Conservation (phyloP, 1,284 basidiomycete genomes). For the Boletus holoroseus region DNA sequence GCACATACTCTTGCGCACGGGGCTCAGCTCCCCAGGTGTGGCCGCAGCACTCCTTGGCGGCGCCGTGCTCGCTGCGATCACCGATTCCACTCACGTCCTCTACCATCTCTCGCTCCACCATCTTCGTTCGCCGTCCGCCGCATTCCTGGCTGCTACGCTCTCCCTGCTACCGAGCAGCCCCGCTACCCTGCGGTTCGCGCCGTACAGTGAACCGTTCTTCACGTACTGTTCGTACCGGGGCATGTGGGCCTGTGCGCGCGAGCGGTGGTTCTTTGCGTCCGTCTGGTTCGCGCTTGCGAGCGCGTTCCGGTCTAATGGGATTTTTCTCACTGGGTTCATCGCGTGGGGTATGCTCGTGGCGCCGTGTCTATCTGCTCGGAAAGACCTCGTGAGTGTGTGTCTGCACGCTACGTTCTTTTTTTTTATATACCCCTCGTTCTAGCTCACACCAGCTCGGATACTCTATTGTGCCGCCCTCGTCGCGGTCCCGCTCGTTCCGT, state of each 20-base stretch:
- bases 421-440: background rate
- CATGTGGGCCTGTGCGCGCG: slow-evolving; percentile 54
- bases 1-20: slow-evolving; percentile 20
- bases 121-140: slow-evolving; percentile 49
- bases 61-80: slow-evolving; percentile 40
- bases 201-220: slow-evolving; percentile 84
- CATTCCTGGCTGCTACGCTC: slow-evolving; percentile 58
- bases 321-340: slow-evolving; percentile 71
- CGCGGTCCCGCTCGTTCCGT: slow-evolving; percentile 54
- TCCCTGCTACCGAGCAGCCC: slow-evolving; percentile 82
- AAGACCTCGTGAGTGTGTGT: slow-evolving; percentile 19
- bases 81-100: slow-evolving; percentile 48
- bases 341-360: slow-evolving; percentile 61
- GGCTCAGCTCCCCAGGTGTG: slow-evolving; percentile 6
- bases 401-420: background rate
- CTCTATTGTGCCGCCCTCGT: slow-evolving; percentile 40
- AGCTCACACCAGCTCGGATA: slow-evolving; percentile 35
- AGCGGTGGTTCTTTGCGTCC: slow-evolving; percentile 50
- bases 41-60: slow-evolving; percentile 34
- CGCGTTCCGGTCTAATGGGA: slow-evolving; percentile 76
- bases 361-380: slow-evolving; percentile 39
- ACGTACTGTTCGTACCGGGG: slow-evolving; percentile 76
- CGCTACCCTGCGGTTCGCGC: slow-evolving; percentile 60
- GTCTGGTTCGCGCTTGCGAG: slow-evolving; percentile 63
- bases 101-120: slow-evolving; percentile 58